phyloP scores from a whole-genome alignment of 2,329 filamentous ascomycete genomes.

The Aspergillus proliferans region DNA sequence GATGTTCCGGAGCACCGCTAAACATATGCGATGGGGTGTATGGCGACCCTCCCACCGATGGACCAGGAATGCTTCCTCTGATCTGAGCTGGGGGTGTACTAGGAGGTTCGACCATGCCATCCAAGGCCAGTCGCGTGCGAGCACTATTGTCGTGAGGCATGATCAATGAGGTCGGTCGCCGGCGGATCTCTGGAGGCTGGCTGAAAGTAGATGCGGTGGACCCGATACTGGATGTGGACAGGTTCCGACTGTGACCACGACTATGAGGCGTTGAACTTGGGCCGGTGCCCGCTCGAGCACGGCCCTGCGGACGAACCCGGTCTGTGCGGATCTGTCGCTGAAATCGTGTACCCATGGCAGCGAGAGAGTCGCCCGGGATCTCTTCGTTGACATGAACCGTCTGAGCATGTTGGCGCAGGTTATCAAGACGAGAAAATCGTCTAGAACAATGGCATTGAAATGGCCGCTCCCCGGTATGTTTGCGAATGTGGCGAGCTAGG shows the following conservation, averaged over 20 bases:
- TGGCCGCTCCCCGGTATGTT: constrained; percentile 94
- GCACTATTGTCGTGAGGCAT: constrained; percentile 65
- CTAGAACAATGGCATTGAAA: constrained; percentile 95
- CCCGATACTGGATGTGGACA: constrained; percentile 81
- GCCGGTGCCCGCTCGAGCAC: constrained; percentile 70
- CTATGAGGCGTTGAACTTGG: constrained; percentile 65
- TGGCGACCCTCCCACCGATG: constrained; percentile 65
- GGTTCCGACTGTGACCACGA: constrained; percentile 74
- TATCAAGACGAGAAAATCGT: constrained; percentile 88
- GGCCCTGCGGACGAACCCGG: constrained; percentile 65
- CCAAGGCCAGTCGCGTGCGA: constrained; percentile 60
- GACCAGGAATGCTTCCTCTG: constrained; percentile 30
- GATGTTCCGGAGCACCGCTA: constrained; percentile 61
- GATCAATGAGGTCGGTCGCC: constrained; percentile 72
- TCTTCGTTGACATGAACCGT: constrained; percentile 97
- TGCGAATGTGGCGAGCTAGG: constrained; percentile 90
- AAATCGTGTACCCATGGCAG: constrained; percentile 84
- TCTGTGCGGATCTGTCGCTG: constrained; percentile 89
- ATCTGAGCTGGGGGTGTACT: constrained; percentile 60
- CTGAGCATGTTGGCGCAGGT: constrained; percentile 91
- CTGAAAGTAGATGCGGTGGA: constrained; percentile 67
- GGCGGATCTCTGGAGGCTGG: constrained; percentile 56
- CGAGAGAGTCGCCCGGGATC: constrained; percentile 87
- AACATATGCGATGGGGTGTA: constrained; percentile 81
- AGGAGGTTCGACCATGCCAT: constrained; percentile 57